Base-by-base conservation (phyloP, 371 early-diverging fungal genomes). In the Fennellomyces sp. region DNA sequence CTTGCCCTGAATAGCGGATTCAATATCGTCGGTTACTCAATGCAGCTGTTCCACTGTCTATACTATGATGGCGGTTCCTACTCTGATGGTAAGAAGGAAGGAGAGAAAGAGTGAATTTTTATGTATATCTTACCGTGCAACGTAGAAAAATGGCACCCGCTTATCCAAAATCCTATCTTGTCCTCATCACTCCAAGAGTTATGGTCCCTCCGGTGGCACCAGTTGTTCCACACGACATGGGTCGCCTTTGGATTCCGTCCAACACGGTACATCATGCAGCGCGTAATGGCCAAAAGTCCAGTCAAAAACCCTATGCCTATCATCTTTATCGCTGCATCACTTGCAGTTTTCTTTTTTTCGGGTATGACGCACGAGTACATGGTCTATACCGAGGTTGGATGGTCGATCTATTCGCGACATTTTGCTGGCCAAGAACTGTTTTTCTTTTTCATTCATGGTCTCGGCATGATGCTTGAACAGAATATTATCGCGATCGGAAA, bases 121-220 rank as follows among this genome's bases (percentile, higher is more conserved):
- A 51, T 21, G 2, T n/a, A 23, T 21, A 36, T 52, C 12, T 26
- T 45, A 38, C 26, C 17, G 17, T 53, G 13, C 12, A 48, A 28
- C 53, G 10, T 53, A 75, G 79, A 75, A 38, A 75, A 73, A 62
- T 78, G 68, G 69, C 65, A 68, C 10, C 48, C 64, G 1, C 52
- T 70, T 47, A 75, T 78, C 72, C 31, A 35, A 1, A n/a, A 73
- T 52, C 79, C 79, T 31, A 41, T 73, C 29, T 21, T 63, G 2
- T 56, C 79, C 1, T 21, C 45, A 2, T 69, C 73, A 0, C 31
- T 78, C 23, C 65, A 69, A 26, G 65, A 67, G 2, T 52, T 78
- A 13, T 78, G 79, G 79, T 73, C 79, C 4, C 15, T 60, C 6
- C 69, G 76, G 7, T 78, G 79, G 79, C 79, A 78, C 50, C 68